Evolutionary conservation across 2,329 filamentous ascomycete species (phyloP), one percentile per base, ranked within the genome.

Genomic region (Alternaria sp.): DNA sequence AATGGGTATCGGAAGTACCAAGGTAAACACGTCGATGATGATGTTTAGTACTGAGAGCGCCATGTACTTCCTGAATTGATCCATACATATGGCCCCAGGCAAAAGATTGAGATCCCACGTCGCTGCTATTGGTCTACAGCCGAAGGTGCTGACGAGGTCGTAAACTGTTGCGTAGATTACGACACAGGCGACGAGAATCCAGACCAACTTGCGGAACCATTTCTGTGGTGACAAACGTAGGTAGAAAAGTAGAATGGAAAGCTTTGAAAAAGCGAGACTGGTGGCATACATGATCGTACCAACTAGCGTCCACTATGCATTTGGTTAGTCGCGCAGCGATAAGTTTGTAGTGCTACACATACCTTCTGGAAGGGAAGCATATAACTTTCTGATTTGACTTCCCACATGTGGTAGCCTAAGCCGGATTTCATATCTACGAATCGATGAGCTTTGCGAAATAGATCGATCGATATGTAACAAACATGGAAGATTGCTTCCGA

Each of bases 251-350:
- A 41, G 28, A 4, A 51, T 51, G 2, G 49, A 51, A 4, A 51
- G 49, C 39, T 41, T 51, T 23, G 37, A 51, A 4, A 51, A 51
- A 4, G 49, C 49, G 7, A 51, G 37, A 28, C 49, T 51, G 36
- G 49, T 51, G 17, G 49, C 26, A 14, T 42, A 51, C 0, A 51
- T 10, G n/a, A 40, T 51, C 5, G 49, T 51, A 23, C 36, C 37
- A n/a, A 51, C n/a, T 11, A 51, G 8, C 28, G 36, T 51, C 49
- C 49, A 42, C 49, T 51, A 26, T 10, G 17, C 1, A 11, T 31
- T 10, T 41, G 8, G 6, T 29, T 10, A 40, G 36, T 41, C 24
- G 7, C 14, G n/a, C 10, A 29, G 24, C 10, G 9, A 14, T 9
- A n/a, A 23, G 3, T 14, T 31, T 9, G 28, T 28, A 21, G 37